Evolutionary conservation across 257 asterid species (phyloP), one percentile per base, ranked within the genome.

Genomic region (Plantago ovata): DNA sequence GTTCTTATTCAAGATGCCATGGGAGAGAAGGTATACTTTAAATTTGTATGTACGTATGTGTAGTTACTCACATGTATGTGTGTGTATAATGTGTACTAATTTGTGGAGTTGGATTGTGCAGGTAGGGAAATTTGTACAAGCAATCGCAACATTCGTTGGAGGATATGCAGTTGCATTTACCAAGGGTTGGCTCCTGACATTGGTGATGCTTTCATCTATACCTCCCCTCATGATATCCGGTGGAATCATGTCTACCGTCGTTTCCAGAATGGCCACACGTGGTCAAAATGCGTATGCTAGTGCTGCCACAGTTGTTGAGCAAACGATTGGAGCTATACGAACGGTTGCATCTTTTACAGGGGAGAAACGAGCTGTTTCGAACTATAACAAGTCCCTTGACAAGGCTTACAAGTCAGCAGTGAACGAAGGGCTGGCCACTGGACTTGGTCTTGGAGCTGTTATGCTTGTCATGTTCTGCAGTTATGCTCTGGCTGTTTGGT

Each of bases 321-420:
- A 68, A 28, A 64, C 72, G 4, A 41, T 71, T 51, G 69, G 75
- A 6, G 53, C 75, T 56, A 64, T 76, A 39, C 69, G 72, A 46
- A 72, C 71, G 42, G 95, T 87, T 51, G 94, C 76, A 55, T 81
- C 95, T 13, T 87, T 75, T 72, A 75, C 72, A 0, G 94, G 95
- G 53, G 94, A 87, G 72, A 61, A 69, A 58, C 40, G 21, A 56
- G 86, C 95, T 4, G 67, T 73, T 13, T 19, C 47, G 12, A 79
- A 76, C 59, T 87, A 87, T 47, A 62, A 78, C 32, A 65, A 55
- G 7, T 84, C 76, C 56, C 64, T 87, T 48, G 54, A 76, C 22
- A 49, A 32, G 13, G 85, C 94, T 40, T 80, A 76, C 38, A 43
- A 8, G 20, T 58, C 77, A 13, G 56, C 82, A 3, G 74, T 62